These are phyloP conservation scores for Erythrophleum ivorense DNA, from an alignment of 331 rosid species.

Conservation along the genomic window DNA sequence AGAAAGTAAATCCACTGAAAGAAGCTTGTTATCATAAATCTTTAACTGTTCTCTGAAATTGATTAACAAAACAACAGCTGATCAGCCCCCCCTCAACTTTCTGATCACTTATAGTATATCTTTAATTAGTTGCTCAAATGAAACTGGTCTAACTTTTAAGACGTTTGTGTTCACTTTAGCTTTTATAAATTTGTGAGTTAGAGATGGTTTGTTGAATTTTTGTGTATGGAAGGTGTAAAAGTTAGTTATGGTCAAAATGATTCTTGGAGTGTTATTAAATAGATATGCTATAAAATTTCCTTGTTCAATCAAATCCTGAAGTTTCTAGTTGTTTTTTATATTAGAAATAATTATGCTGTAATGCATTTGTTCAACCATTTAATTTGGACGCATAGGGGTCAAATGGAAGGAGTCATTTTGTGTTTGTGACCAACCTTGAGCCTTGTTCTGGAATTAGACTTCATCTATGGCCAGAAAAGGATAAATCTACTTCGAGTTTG, in stretches of 20 bases:
- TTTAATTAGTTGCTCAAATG: conserved; percentile 8
- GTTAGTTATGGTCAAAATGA: conserved; percentile 7
- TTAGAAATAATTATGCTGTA: neutral
- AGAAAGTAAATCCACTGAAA: conserved; percentile 25
- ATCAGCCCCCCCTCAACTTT: conserved; percentile 15
- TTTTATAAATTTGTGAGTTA: conserved; percentile 17
- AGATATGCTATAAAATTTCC: conserved; percentile 21
- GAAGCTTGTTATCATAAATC: conserved; percentile 9
- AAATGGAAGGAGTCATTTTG: conserved; percentile 83
- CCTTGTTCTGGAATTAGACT: conserved; percentile 98
- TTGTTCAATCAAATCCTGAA: conserved; percentile 32
- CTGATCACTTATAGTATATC: conserved; percentile 13
- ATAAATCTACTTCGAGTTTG: conserved; percentile 61
- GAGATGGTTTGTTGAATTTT: conserved; percentile 10
- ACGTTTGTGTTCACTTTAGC: neutral
- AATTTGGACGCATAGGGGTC: conserved; percentile 70
- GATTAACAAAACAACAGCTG: conserved; percentile 17
- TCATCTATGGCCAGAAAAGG: conserved; percentile 95
- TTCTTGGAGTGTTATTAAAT: conserved; percentile 17
- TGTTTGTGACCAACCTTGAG: conserved; percentile 90
- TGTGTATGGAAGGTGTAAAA: conserved; percentile 13
- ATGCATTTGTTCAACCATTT: conserved; percentile 40
- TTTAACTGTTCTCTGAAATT: conserved; percentile 29
- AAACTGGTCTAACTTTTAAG: conserved; percentile 4
- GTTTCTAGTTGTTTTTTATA: neutral